Evolutionary conservation across 176 grass and related monocot species (phyloP).

Genomic region (Microstegium vimineum): DNA sequence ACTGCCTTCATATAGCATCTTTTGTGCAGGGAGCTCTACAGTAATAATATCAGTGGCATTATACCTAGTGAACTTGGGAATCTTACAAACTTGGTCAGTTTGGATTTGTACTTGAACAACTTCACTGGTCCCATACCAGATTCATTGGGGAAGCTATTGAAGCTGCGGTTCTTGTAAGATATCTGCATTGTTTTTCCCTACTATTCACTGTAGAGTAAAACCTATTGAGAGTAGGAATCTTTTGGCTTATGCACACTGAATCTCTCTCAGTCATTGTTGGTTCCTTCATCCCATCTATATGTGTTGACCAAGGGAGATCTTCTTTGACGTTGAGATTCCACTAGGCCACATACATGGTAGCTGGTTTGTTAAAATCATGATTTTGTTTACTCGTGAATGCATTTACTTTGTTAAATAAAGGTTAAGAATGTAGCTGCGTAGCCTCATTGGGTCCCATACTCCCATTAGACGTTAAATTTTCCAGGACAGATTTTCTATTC

Average conservation of each 20-base stretch:
- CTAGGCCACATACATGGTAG: neutral
- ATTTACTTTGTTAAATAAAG: neutral
- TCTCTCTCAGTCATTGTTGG: neutral
- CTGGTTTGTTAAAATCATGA: neutral
- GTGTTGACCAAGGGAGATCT: neutral
- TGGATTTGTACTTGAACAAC: constrained; percentile 89
- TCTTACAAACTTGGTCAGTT: constrained; percentile 85
- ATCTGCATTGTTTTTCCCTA: neutral
- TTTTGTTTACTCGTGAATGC: neutral
- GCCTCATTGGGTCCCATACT: neutral
- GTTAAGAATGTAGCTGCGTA: neutral
- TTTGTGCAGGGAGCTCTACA: constrained; percentile 75
- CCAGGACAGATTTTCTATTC: neutral
- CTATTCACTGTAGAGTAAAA: neutral
- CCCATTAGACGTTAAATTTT: neutral
- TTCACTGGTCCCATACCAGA: constrained; percentile 73
- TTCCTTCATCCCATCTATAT: neutral
- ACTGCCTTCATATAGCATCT: constrained; percentile 27
- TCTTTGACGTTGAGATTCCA: neutral
- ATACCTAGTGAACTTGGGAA: constrained; percentile 83
- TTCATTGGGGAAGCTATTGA: constrained; percentile 74
- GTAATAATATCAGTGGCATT: constrained; percentile 84
- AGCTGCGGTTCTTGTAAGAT: constrained; percentile 86
- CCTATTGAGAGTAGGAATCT: neutral
- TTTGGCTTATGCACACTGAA: neutral